phyloP scores from a whole-genome alignment of 2,329 filamentous ascomycete species.

The Penicillium thymicola region DNA sequence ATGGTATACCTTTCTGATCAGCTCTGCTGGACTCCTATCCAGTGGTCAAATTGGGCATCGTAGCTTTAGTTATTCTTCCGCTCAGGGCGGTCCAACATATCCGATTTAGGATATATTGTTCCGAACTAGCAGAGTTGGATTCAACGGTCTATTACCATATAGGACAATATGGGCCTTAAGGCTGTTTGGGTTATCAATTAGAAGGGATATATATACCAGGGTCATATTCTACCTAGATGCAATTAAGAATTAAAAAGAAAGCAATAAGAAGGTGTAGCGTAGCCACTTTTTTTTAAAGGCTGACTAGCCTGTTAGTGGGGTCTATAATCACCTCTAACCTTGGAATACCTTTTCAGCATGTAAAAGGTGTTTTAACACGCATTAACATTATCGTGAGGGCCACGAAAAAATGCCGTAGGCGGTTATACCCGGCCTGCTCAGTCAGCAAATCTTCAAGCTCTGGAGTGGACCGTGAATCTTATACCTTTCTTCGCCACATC shows the following conservation, averaged over 20 bases:
- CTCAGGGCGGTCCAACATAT: not conserved
- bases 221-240: not conserved
- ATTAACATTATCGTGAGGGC: not conserved
- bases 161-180: not conserved
- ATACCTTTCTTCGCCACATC: not conserved
- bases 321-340: not conserved
- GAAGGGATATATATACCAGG: not conserved
- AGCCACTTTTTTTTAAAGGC: not conserved
- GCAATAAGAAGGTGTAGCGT: not conserved
- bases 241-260: not conserved
- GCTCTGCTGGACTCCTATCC: not conserved
- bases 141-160: not conserved
- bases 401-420: not conserved
- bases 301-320: not conserved
- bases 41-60: not conserved
- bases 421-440: not conserved
- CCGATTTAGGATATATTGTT: not conserved
- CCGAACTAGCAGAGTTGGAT: not conserved
- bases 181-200: not conserved
- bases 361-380: no score
- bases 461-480: not conserved
- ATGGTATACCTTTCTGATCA: not conserved
- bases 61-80: not conserved
- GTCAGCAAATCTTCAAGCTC: slow-evolving; percentile 2
- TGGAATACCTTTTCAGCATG: no score